Percentiles rank a stretch among this genome's conserved stretches.
Conservation (phyloP, 306 rosid species). For the Inga laurina region DNA sequence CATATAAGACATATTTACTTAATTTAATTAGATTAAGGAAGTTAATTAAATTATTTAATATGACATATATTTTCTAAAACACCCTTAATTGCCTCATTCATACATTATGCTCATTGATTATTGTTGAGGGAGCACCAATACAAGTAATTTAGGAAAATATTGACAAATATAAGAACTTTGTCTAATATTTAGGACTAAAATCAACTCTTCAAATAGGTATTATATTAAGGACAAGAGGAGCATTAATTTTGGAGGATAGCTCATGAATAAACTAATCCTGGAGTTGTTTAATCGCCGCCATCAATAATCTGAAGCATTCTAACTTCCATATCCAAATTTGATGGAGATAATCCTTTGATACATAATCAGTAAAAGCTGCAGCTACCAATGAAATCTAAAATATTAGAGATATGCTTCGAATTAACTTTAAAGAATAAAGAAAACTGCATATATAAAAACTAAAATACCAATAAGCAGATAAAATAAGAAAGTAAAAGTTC, state of each 20-base stretch:
- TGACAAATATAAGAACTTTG: no score
- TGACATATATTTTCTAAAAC: no score
- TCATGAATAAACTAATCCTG: conserved; percentile 78
- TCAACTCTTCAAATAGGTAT: no score
- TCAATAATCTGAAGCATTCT: conserved; percentile 84
- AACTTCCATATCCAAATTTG: conserved; percentile 87
- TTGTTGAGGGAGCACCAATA: no score
- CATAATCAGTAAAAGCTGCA: conserved; percentile 72
- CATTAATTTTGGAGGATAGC: conserved; percentile 74
- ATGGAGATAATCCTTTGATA: conserved; percentile 76
- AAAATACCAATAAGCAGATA: conserved; percentile 3
- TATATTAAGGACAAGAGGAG: no score
- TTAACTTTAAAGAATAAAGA: not conserved
- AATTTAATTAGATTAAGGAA: no score
- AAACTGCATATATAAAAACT: not conserved
- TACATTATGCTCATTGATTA: no score
- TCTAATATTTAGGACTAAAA: no score
- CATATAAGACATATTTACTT: no score
- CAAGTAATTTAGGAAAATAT: no score
- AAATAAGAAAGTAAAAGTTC: conserved; percentile 29
- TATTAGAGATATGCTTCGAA: conserved; percentile 1
- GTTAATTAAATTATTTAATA: no score
- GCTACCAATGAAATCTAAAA: conserved; percentile 46
- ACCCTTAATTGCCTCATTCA: no score
- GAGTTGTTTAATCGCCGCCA: conserved; percentile 62